Base-by-base conservation (phyloP, 2,329 filamentous ascomycete genomes). In the Clarireedia sp. region DNA sequence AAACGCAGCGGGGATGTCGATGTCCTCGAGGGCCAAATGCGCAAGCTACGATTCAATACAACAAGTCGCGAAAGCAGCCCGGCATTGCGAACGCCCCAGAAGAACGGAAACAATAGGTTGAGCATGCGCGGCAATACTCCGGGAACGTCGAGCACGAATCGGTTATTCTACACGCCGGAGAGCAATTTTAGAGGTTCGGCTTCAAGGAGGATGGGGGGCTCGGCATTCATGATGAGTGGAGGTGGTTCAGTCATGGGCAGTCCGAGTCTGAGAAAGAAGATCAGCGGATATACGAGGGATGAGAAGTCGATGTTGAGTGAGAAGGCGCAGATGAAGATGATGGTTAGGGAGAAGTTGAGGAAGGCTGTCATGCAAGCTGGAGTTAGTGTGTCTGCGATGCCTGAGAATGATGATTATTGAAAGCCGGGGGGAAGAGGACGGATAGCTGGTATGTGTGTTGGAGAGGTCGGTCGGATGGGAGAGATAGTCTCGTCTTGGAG, bases 1-100 rank as follows among this genome's bases (percentile, higher is more conserved):
- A 89, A 90, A 73, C 88, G 89, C 68, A 94, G 88, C 67, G 89
- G 86, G 56, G 92, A 97, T 64, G 84, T 99, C 51, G 90, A 96
- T 68, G 82, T 96, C 6, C 78, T 97, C 33, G 94, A 97, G 72
- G 82, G 85, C 48, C 89, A 96, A 68, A 82, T 99, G 73, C 84
- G 87, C 57, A 89, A 84, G 68, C 72, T 95, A 21, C 78, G 79
- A 6, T 71, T 89, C 8, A 59, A 62, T 36, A 69, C 68, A 6
- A 55, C 58, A 10, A 76, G 71, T 64, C 69, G 75, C 41, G 73
- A 78, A 65, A 74, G 67, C 40, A 76, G 69, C 19, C 74, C 73
- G 19, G 69, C 73, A n/a, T 68, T 70, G 48, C 58, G 55, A 37
- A 71, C 68, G n/a, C 69, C 69, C 7, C 63, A 67, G 51, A 63